These are phyloP conservation scores for Flaveria trinervia DNA, from an alignment of 129 eudicot genomes.

Conservation along the genomic window DNA sequence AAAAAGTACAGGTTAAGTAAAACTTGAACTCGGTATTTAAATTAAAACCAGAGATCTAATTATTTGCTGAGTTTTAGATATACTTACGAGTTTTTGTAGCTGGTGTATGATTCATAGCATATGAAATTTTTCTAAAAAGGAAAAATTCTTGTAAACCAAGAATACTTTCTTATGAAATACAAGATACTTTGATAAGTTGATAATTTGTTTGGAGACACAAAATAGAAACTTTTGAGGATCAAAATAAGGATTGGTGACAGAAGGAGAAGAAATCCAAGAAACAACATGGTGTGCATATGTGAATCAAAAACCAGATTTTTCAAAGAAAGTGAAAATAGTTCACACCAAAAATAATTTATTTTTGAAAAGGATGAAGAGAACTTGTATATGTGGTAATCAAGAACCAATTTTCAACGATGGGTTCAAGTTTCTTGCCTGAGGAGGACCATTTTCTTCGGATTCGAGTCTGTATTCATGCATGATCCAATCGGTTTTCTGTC, in stretches of 20 bases:
- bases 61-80: too few relatives aligned
- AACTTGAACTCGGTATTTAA: not conserved
- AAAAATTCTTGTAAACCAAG: not conserved
- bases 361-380: constrained; percentile 19
- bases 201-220: not conserved
- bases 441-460: constrained; percentile 77
- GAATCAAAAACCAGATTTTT: not conserved
- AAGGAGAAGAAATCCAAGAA: too few relatives aligned
- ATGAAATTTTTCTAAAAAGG: not conserved
- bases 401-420: not conserved
- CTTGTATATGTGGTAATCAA: constrained; percentile 10
- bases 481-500: constrained; percentile 92
- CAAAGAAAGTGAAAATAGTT: not conserved
- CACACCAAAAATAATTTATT: not conserved
- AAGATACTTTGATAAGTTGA: not conserved
- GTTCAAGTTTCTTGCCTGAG: constrained; percentile 54
- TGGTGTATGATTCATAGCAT: not conserved
- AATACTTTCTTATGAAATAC: not conserved
- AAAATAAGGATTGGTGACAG: not conserved
- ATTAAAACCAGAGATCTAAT: not conserved
- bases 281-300: not conserved
- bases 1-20: not conserved
- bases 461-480: constrained; percentile 97
- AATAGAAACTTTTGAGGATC: not conserved
- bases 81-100: too few relatives aligned